These are phyloP conservation scores for Torulaspora delbrueckii DNA, from an alignment of 805 yeast species.

Conservation along the genomic window DNA sequence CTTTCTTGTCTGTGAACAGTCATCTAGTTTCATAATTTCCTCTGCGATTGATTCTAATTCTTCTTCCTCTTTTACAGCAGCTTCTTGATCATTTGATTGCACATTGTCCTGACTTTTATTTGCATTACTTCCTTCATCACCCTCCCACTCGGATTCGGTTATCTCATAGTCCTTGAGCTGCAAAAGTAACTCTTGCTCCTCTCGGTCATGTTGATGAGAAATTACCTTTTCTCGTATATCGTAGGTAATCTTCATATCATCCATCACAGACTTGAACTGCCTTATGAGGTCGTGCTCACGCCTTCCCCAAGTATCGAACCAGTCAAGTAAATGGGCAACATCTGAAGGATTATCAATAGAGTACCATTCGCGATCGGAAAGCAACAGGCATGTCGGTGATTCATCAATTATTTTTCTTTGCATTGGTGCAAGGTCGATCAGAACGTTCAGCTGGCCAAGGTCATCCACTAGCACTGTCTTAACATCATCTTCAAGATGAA, in stretches of 20 bases:
- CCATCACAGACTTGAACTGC: slow-evolving; percentile 42
- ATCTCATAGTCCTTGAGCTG: slow-evolving; percentile 38
- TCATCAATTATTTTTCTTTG: slow-evolving; percentile 70
- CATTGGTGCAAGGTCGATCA: slow-evolving; percentile 25
- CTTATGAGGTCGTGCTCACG: slow-evolving; percentile 64
- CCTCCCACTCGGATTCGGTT: slow-evolving; percentile 32
- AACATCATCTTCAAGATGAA: slow-evolving; percentile 12
- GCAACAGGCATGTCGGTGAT: slow-evolving; percentile 49
- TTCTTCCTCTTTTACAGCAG: slow-evolving; percentile 16
- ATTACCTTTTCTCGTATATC: slow-evolving; percentile 54
- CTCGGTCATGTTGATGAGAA: slow-evolving; percentile 40
- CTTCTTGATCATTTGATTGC: slow-evolving; percentile 8
- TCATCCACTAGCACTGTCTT: slow-evolving; percentile 21
- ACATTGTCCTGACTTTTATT: neutral
- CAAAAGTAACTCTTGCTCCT: slow-evolving; percentile 40
- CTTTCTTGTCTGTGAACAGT: slow-evolving; percentile 29
- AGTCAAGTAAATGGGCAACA: slow-evolving; percentile 48
- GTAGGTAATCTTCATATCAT: slow-evolving; percentile 40
- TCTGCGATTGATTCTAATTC: slow-evolving; percentile 34
- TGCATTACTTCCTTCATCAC: neutral
- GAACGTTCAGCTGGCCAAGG: slow-evolving; percentile 16
- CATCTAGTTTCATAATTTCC: slow-evolving; percentile 38
- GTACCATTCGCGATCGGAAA: slow-evolving; percentile 57
- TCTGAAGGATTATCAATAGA: slow-evolving; percentile 60
- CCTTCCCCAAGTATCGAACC: slow-evolving; percentile 72